A percentile compares a stretch with the other conserved stretches of the same genome.
Conservation (phyloP, 2,329 filamentous ascomycete species). For the Whalleya microplaca region DNA sequence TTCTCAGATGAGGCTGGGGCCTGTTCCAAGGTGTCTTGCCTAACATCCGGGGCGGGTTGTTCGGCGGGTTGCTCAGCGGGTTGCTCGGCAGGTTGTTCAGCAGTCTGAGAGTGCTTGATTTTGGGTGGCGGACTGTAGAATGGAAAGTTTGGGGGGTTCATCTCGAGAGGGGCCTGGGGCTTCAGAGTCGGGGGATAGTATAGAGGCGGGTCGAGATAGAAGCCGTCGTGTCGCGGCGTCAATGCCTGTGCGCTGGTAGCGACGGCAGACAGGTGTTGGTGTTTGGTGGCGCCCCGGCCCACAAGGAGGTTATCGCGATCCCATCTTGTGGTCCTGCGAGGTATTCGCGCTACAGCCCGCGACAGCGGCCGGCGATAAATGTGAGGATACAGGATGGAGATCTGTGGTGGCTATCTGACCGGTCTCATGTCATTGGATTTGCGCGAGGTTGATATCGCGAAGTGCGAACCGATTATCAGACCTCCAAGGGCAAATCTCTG, state of each 20-base stretch:
- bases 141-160: constrained; percentile 1
- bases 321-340: constrained; percentile 43
- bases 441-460: constrained; percentile 7
- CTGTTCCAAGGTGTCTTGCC: background rate
- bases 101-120: background rate
- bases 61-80: background rate
- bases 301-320: constrained; percentile 42
- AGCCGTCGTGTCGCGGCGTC: constrained; percentile 28
- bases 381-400: constrained; percentile 40
- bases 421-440: constrained; percentile 31
- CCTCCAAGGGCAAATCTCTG: constrained; percentile 1
- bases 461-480: constrained; percentile 8
- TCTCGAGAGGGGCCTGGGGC: background rate
- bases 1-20: background rate
- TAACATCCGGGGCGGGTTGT: background rate
- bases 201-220: constrained; percentile 27
- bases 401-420: constrained; percentile 15
- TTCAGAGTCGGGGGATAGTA: constrained; percentile 13
- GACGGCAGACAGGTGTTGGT: constrained; percentile 28
- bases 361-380: constrained; percentile 39
- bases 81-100: background rate
- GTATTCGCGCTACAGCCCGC: constrained; percentile 50
- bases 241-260: constrained; percentile 33
- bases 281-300: constrained; percentile 43
- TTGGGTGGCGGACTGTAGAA: constrained; percentile 18